Evolutionary conservation across 768 basidiomycete genomes (phyloP).

Genomic region (Podaxis pistillaris): DNA sequence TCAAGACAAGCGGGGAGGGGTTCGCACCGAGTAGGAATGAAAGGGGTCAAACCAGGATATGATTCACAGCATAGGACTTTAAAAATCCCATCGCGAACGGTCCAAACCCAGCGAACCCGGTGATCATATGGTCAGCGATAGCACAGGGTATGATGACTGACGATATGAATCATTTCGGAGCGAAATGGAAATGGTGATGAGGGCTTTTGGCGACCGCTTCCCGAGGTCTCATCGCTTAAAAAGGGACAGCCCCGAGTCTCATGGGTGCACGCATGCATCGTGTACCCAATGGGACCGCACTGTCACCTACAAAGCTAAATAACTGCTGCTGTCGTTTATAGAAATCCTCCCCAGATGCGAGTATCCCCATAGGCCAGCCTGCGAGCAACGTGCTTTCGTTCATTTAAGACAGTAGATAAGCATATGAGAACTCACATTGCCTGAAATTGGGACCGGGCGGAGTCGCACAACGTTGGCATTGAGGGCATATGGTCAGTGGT

Average conservation of each 20-base stretch:
- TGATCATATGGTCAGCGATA: constrained; percentile 11
- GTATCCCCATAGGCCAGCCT: neutral
- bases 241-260: neutral
- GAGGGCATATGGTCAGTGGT: constrained; percentile 1
- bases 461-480: neutral
- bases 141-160: constrained; percentile 7
- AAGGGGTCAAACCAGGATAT: constrained; percentile 1
- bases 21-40: neutral
- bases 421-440: neutral
- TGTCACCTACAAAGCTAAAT: constrained; percentile 1
- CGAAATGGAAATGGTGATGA: neutral
- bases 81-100: neutral
- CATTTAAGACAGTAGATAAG: neutral
- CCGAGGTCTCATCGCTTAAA: neutral
- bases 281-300: neutral
- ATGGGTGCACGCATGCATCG: neutral
- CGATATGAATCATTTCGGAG: constrained; percentile 4
- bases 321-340: neutral
- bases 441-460: neutral
- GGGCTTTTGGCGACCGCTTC: neutral
- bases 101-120: neutral
- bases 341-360: neutral
- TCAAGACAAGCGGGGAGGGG: neutral
- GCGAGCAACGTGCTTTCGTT: constrained; percentile 1
- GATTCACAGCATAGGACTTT: neutral